Percentiles rank a stretch among this genome's conserved stretches.
These are phyloP conservation scores for Boletus speciosus DNA, from an alignment of 768 basidiomycete genomes.

Conservation along the genomic window DNA sequence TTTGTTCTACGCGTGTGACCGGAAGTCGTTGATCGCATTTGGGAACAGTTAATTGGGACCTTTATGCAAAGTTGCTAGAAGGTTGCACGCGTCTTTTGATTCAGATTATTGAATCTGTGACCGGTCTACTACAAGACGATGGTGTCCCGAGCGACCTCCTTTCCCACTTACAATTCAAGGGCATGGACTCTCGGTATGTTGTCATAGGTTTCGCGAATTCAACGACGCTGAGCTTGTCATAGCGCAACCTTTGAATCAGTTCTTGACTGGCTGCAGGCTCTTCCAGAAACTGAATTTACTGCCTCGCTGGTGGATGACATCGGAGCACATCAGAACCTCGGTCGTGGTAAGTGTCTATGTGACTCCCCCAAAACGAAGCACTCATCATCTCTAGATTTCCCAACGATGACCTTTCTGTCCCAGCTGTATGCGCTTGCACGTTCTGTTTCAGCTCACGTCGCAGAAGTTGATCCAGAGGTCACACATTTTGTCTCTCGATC, in stretches of 20 bases:
- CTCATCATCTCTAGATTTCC: slow-evolving; percentile 27
- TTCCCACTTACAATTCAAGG: slow-evolving; percentile 34
- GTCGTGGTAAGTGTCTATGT: slow-evolving; percentile 21
- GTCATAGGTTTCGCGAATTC: background rate
- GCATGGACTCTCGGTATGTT: slow-evolving; percentile 42
- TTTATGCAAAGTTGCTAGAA: slow-evolving; percentile 47
- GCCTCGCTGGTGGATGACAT: slow-evolving; percentile 22
- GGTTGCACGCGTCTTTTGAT: slow-evolving; percentile 41
- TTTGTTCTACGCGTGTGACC: background rate
- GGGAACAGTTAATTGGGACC: slow-evolving; percentile 52
- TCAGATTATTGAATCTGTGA: slow-evolving; percentile 29
- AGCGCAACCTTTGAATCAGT: slow-evolving; percentile 26
- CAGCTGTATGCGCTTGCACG: slow-evolving; percentile 44
- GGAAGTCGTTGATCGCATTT: background rate
- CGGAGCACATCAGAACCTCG: slow-evolving; percentile 21
- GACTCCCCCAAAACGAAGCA: background rate
- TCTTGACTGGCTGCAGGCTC: slow-evolving; percentile 23
- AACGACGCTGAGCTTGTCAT: background rate
- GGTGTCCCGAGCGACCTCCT: slow-evolving; percentile 25
- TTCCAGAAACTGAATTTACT: slow-evolving; percentile 18
- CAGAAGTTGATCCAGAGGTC: slow-evolving; percentile 9
- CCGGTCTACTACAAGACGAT: slow-evolving; percentile 28
- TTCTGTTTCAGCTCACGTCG: slow-evolving; percentile 25
- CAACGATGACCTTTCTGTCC: slow-evolving; percentile 44
- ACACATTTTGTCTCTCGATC: slow-evolving; percentile 13